Conservation (phyloP, 768 basidiomycete species). For the Lactifluus piperatus region DNA sequence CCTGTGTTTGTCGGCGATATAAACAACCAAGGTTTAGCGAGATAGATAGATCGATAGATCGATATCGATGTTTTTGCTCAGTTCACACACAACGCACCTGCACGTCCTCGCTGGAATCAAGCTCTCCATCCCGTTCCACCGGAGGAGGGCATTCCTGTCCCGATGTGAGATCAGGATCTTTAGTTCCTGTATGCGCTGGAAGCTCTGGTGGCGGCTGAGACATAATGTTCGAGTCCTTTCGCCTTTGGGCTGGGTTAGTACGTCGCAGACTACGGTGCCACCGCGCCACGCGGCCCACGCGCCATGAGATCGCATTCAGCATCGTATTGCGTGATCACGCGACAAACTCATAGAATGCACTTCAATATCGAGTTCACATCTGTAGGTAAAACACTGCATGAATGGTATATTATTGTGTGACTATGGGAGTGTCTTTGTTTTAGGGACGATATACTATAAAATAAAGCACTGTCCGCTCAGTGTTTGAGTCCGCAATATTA, state of each 20-base stretch:
- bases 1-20: slow-evolving; percentile 30
- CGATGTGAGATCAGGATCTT: not conserved
- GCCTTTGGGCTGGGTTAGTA: not conserved
- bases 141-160: not conserved
- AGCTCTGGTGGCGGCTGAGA: not conserved
- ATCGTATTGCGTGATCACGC: too few relatives aligned
- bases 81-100: not conserved
- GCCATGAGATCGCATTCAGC: too few relatives aligned
- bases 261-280: not conserved
- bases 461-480: not conserved
- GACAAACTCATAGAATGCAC: too few relatives aligned
- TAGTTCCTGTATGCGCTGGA: not conserved
- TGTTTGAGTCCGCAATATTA: slow-evolving; percentile 1
- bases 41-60: too few relatives aligned
- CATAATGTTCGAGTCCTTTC: not conserved
- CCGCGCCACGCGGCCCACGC: not conserved
- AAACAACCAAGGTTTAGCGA: too few relatives aligned
- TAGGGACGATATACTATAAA: slow-evolving; percentile 4
- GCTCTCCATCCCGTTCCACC: not conserved
- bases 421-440: not conserved
- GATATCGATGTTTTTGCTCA: too few relatives aligned
- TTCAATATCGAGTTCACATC: not conserved
- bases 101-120: not conserved
- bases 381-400: not conserved
- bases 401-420: not conserved